These are phyloP conservation scores for Pythium dissotocum DNA, from an alignment of 352 stramenopile genomes.

Conservation along the genomic window DNA sequence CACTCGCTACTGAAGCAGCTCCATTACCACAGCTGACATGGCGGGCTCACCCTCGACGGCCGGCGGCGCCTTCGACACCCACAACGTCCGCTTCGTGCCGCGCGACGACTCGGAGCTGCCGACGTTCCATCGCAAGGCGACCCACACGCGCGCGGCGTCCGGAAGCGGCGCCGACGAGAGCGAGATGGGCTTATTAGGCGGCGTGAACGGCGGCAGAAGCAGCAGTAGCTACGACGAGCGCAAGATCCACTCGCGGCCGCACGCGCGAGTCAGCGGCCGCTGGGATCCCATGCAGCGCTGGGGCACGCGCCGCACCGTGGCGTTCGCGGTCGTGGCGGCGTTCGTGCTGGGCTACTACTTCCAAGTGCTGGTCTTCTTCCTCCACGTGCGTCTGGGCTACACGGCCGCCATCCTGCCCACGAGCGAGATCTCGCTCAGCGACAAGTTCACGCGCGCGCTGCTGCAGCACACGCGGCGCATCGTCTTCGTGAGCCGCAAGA, in stretches of 20 bases:
- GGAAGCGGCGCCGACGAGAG: conserved; percentile 28
- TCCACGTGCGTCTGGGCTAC: conserved; percentile 58
- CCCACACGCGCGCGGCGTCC: conserved; percentile 22
- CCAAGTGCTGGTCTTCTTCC: conserved; percentile 69
- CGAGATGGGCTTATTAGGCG: conserved; percentile 10
- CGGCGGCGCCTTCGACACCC: conserved; percentile 1
- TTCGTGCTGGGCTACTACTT: conserved; percentile 69
- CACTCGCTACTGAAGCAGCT: neutral
- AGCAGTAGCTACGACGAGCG: conserved; percentile 15
- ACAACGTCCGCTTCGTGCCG: conserved; percentile 22
- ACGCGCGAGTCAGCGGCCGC: conserved; percentile 8
- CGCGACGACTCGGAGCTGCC: conserved; percentile 27
- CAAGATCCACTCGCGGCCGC: conserved; percentile 25
- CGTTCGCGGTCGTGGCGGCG: conserved; percentile 24
- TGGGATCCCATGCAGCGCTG: conserved; percentile 9
- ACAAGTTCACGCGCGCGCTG: conserved; percentile 52
- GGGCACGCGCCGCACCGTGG: conserved; percentile 21
- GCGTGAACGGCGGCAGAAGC: neutral
- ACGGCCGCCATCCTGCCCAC: conserved; percentile 53
- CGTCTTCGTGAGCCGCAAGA: conserved; percentile 72
- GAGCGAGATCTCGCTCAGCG: conserved; percentile 36
- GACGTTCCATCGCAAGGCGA: conserved; percentile 28
- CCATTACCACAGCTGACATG: conserved; percentile 1
- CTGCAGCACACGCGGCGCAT: conserved; percentile 59
- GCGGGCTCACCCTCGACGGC: conserved; percentile 1